phyloP scores from a whole-genome alignment of 2,329 filamentous ascomycete species.

The Ascochyta fabae region DNA sequence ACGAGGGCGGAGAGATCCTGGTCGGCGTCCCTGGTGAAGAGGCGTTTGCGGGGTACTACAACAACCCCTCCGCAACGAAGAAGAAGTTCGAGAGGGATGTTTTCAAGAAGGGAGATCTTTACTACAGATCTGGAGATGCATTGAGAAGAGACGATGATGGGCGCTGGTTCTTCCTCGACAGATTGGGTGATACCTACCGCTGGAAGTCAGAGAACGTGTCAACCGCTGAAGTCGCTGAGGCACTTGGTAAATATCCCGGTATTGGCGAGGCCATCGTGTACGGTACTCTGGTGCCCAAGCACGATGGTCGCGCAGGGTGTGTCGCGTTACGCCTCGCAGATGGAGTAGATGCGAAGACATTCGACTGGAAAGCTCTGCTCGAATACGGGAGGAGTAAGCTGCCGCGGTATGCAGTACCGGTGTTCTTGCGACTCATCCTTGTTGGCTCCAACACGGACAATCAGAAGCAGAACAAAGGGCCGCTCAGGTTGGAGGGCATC shows the following conservation, averaged over 20 bases:
- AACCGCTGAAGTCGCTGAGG: constrained; percentile 55
- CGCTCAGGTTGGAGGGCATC: constrained; percentile 69
- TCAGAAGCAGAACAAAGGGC: constrained; percentile 79
- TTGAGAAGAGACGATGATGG: constrained; percentile 51
- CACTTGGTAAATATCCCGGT: constrained; percentile 50
- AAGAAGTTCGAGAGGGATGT: constrained; percentile 58
- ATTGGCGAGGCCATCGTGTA: constrained; percentile 56
- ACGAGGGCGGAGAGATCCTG: constrained; percentile 74
- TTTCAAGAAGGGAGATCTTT: constrained; percentile 54
- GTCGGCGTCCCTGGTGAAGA: constrained; percentile 61
- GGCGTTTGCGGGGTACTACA: constrained; percentile 68
- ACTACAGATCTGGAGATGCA: constrained; percentile 55
- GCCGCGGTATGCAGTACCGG: constrained; percentile 74
- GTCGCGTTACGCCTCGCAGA: constrained; percentile 64
- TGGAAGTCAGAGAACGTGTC: constrained; percentile 58
- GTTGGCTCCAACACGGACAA: constrained; percentile 69
- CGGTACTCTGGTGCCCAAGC: constrained; percentile 52
- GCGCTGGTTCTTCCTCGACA: constrained; percentile 56
- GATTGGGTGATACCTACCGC: constrained; percentile 55
- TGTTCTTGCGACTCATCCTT: constrained; percentile 70
- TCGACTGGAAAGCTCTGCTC: constrained; percentile 36
- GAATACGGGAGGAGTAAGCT: constrained; percentile 48
- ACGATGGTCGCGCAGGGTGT: constrained; percentile 60
- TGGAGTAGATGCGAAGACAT: constrained; percentile 28
- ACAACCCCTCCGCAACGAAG: constrained; percentile 67